These are phyloP conservation scores for Fomitopsis betulina DNA, from an alignment of 1,284 basidiomycete genomes.

Conservation along the genomic window DNA sequence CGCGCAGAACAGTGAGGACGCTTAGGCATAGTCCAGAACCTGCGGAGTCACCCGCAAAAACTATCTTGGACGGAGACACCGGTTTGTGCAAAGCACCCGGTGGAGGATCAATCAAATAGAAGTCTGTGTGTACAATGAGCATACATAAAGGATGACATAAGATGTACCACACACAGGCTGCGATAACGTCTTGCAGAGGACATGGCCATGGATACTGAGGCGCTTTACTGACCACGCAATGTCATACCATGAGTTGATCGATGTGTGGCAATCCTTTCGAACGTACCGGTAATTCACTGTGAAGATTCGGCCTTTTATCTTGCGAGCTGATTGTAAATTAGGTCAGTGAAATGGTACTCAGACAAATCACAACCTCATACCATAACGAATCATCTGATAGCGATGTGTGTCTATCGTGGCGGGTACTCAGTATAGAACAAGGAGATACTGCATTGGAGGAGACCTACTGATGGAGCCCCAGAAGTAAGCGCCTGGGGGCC, in stretches of 20 bases:
- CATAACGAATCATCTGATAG: slow-evolving; percentile 59
- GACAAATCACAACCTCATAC: slow-evolving; percentile 24
- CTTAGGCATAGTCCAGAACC: slow-evolving; percentile 74
- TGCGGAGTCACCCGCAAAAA: slow-evolving; percentile 83
- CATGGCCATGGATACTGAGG: slow-evolving; percentile 90
- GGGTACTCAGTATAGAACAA: not conserved
- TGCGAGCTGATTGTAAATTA: slow-evolving; percentile 44
- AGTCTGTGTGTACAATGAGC: slow-evolving; percentile 38
- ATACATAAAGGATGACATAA: not conserved
- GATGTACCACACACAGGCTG: slow-evolving; percentile 49
- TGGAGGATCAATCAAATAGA: slow-evolving; percentile 80
- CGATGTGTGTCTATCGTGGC: slow-evolving; percentile 57
- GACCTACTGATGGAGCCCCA: slow-evolving; percentile 61
- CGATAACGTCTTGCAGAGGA: slow-evolving; percentile 75
- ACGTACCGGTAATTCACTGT: slow-evolving; percentile 51
- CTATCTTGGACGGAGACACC: slow-evolving; percentile 68
- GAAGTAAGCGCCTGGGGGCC: slow-evolving; percentile 49
- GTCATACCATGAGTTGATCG: slow-evolving; percentile 21
- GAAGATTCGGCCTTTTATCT: slow-evolving; percentile 69
- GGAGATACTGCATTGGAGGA: not conserved
- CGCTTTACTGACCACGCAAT: slow-evolving; percentile 51
- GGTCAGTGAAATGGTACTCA: not conserved
- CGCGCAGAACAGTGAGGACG: slow-evolving; percentile 70
- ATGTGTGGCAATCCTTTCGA: no score
- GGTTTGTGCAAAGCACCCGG: slow-evolving; percentile 62